Base-by-base conservation (phyloP, 768 basidiomycete genomes). In the Podaxis sp. region DNA sequence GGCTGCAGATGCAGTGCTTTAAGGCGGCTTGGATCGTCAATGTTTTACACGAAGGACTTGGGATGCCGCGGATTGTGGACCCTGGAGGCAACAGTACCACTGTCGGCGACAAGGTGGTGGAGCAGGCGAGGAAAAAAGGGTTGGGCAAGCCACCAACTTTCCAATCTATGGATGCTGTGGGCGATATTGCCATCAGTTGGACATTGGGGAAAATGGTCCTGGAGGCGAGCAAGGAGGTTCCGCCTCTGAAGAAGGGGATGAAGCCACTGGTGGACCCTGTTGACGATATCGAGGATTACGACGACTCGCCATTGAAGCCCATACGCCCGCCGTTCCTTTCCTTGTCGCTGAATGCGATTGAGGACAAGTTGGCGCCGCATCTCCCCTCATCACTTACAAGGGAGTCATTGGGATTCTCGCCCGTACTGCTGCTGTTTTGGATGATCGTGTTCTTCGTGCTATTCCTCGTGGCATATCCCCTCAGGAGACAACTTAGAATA, bases 21-120 rank as follows among this genome's bases (percentile, higher is more conserved):
- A 99, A 99, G 75, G 95, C 96, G 0, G 96, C 97, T 2, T 99
- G 97, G 97, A 84, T 99, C 59, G 88, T 91, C 57, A 98, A 99
- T 74, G 90, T 99, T 40, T 75, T 99, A 2, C 96, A 99, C 68
- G 94, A 97, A 72, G 97, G 97, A 33, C 89, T 99, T 55, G 95
- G 95, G 8, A 85, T 99, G 72, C 97, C 97, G 26, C 83, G 97
- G 28, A 87, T 97, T 36, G 85, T 93, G 57, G 96, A 98, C 73
- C 80, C 85, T 0, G 92, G 87, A 2, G 96, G 96, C 0, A 93
- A 95, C 70, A 74, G 76, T 46, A 87, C 92, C 2, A 85, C 87
- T 2, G 77, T 82, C 7, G 89, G 85, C 3, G 86, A 89, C 54
- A 84, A 89, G 61, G 91, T 93, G 28, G 87, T 83, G 22, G 76